Base-by-base conservation (phyloP, 2,329 filamentous ascomycete genomes). In the Exserohilum turcica region DNA sequence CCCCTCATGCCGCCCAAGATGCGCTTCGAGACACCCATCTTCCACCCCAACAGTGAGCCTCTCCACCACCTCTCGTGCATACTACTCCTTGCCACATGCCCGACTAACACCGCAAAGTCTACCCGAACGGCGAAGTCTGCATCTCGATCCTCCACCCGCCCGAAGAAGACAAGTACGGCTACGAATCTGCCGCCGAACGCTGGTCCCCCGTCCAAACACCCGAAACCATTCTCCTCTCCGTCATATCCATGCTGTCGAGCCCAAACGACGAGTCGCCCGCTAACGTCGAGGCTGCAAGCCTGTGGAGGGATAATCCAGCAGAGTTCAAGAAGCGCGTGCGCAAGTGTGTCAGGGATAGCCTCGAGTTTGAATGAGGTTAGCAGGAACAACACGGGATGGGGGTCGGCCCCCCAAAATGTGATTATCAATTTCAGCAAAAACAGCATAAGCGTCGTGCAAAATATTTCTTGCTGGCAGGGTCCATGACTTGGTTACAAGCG, bases 241-340 rank as follows among this genome's bases (percentile, higher is more conserved):
- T 97, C 56, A 97, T 97, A 89, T 96, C 91, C 77, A 97, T 97
- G 92, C 84, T 97, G 39, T 92, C 92, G 1, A 92, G 96, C 78
- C 92, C 93, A 55, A 97, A 97, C 76, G 93, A 97, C 72, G 93
- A 97, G 82, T 94, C 89, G 61, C 93, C 93, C 0, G 93, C 93
- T 52, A 97, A 97, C 71, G 90, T 97, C 36, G 93, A 97, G 78
- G 93, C 93, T 0, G 93, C 92, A 53, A 91, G 94, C 79, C 91
- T 96, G 89, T 97, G 93, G 92, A 84, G 93, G 57, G 92, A 97
- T 67, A 82, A 87, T 57, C 84, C 92, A 61, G 71, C 78, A 16
- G 90, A 95, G 73, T 99, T 97, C 77, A 92, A 97, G 78, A 83
- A 84, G 71, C 87, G 87, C 75, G 94, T 99, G 32, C 83, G 89